Conservation (phyloP, 805 yeast genomes). For the Kuraishia piskuri region DNA sequence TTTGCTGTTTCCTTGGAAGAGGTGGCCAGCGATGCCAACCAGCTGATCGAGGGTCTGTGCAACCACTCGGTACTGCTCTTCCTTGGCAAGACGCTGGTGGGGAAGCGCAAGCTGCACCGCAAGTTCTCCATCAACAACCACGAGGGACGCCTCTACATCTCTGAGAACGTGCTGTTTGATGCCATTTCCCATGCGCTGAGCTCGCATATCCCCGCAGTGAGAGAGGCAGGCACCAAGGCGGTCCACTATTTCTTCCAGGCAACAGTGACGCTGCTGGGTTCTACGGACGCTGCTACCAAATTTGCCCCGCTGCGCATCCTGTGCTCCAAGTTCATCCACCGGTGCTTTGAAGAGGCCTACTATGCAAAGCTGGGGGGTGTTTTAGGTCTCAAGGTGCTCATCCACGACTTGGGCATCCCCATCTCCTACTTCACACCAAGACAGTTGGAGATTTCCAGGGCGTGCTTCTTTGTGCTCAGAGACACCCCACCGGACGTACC, state of each 20-base stretch:
- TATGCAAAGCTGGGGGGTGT: slow-evolving; percentile 86
- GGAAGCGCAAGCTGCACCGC: slow-evolving; percentile 57
- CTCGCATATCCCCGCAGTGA: slow-evolving; percentile 61
- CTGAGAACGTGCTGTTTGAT: slow-evolving; percentile 60
- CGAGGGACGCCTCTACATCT: slow-evolving; percentile 66
- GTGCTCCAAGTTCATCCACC: slow-evolving; percentile 78
- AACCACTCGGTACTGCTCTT: slow-evolving; percentile 76
- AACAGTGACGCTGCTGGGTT: slow-evolving; percentile 61
- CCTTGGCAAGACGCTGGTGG: slow-evolving; percentile 63
- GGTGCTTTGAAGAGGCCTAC: slow-evolving; percentile 85
- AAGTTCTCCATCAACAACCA: slow-evolving; percentile 69
- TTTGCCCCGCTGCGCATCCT: slow-evolving; percentile 71
- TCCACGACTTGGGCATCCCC: slow-evolving; percentile 61
- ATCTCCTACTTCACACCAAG: slow-evolving; percentile 64
- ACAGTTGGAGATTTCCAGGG: slow-evolving; percentile 78
- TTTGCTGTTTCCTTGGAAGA: slow-evolving; percentile 71
- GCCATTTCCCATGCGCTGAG: slow-evolving; percentile 78
- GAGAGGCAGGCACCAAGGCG: slow-evolving; percentile 62
- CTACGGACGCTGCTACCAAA: slow-evolving; percentile 52
- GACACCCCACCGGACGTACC: slow-evolving; percentile 91
- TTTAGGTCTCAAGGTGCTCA: slow-evolving; percentile 67
- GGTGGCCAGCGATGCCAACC: slow-evolving; percentile 56
- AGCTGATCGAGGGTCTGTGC: slow-evolving; percentile 55
- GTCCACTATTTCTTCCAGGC: slow-evolving; percentile 54
- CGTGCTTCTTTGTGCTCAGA: slow-evolving; percentile 80